A percentile compares a stretch with the other conserved stretches of the same genome.
These are phyloP conservation scores for Gliomastix tumulicola DNA, from an alignment of 2,329 filamentous ascomycete species.

Conservation along the genomic window DNA sequence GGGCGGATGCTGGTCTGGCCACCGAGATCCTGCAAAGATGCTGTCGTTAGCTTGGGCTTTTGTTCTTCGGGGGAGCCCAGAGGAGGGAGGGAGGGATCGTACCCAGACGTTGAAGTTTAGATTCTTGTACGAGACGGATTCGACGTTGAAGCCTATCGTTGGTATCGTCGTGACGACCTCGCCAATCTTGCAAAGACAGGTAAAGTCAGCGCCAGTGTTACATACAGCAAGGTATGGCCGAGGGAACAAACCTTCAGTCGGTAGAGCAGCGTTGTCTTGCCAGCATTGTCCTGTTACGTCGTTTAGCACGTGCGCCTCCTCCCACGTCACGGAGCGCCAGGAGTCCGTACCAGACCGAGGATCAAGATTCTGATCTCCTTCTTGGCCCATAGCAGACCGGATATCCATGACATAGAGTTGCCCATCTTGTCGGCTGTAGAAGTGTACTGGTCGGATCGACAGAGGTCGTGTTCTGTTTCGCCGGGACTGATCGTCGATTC, in stretches of 20 bases:
- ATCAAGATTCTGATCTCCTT: constrained; percentile 98
- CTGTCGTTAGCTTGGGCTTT: constrained; percentile 7
- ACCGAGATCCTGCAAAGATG: constrained; percentile 64
- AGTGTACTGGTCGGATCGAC: constrained; percentile 2
- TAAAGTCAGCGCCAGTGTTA: not conserved
- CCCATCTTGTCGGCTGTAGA: constrained; percentile 58
- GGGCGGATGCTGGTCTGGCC: constrained; percentile 98
- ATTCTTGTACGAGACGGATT: constrained; percentile 97
- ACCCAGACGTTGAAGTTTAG: constrained; percentile 99
- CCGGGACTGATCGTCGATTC: too few species aligned
- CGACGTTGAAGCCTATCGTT: constrained; percentile 98
- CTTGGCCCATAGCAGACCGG: constrained; percentile 75
- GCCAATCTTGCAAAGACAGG: constrained; percentile 90
- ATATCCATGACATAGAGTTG: constrained; percentile 61
- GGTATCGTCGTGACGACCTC: constrained; percentile 99
- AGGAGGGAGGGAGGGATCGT: constrained; percentile 24
- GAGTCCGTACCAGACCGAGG: constrained; percentile 72
- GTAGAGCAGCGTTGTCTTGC: constrained; percentile 95
- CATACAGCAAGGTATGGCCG: too few species aligned
- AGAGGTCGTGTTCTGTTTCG: not conserved
- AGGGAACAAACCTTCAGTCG: constrained; percentile 80
- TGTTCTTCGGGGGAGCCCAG: not conserved
- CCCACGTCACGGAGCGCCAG: constrained; percentile 8
- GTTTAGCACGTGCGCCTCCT: not conserved
- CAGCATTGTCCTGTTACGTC: constrained; percentile 98